Percentiles rank a stretch among this genome's conserved stretches.
Conservation (phyloP, 2,329 filamentous ascomycete species). For the Fusarium goolgardi region DNA sequence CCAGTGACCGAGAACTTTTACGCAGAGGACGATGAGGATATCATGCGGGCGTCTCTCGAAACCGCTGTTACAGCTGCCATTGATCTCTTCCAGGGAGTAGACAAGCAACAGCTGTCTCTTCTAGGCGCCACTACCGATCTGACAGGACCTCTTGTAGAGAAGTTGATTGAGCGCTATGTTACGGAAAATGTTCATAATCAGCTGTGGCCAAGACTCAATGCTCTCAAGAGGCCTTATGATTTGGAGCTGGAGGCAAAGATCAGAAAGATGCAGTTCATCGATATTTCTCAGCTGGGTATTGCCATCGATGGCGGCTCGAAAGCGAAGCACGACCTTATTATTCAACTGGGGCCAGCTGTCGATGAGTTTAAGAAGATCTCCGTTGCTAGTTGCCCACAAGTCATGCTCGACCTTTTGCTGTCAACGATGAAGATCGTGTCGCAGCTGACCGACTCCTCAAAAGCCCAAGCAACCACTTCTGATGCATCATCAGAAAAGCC, state of each 20-base stretch:
- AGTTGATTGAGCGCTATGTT: conserved; percentile 93
- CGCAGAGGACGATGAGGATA: conserved; percentile 89
- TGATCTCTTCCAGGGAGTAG: conserved; percentile 93
- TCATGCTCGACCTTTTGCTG: conserved; percentile 86
- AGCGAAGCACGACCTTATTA: conserved; percentile 84
- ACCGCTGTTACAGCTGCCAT: conserved; percentile 93
- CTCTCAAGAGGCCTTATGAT: conserved; percentile 83
- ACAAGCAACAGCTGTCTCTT: conserved; percentile 93
- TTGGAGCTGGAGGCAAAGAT: conserved; percentile 89
- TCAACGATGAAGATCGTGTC: conserved; percentile 87
- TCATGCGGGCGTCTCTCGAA: conserved; percentile 89
- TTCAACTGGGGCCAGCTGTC: conserved; percentile 80
- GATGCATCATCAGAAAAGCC: conserved; percentile 62
- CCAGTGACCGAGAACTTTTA: conserved; percentile 74
- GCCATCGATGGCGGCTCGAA: conserved; percentile 80
- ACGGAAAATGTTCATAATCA: conserved; percentile 92
- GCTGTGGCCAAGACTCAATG: conserved; percentile 84
- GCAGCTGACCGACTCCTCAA: conserved; percentile 67
- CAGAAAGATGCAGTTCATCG: conserved; percentile 90
- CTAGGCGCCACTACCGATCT: conserved; percentile 93
- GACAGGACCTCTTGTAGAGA: conserved; percentile 90
- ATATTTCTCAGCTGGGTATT: conserved; percentile 94
- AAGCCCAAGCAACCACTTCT: conserved; percentile 51
- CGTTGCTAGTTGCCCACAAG: conserved; percentile 81
- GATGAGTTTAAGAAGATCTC: conserved; percentile 90